Conservation (phyloP, 139 green algal species). For the Chlamydomonas schloesseri region DNA sequence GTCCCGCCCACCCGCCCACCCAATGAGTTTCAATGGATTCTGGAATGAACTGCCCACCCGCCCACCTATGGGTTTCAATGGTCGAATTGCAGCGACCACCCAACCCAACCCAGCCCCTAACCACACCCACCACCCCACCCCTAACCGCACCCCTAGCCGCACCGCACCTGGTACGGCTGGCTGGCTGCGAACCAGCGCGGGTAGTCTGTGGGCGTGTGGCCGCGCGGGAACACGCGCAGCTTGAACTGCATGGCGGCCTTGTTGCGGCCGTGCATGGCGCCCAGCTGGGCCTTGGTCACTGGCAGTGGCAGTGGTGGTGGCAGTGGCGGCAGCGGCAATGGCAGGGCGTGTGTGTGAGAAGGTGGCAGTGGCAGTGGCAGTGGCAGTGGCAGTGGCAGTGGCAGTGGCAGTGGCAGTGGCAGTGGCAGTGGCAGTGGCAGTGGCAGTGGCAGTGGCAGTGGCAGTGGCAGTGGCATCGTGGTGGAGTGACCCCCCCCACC, state of each 20-base stretch:
- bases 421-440: no score
- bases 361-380: not conserved
- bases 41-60: no score
- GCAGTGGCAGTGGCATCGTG: no score
- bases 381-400: no score
- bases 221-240: conserved; percentile 54
- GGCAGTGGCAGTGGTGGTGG: not conserved
- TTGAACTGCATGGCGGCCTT: conserved; percentile 57
- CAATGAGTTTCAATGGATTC: no score
- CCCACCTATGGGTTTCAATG: no score
- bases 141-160: not conserved
- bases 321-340: not conserved
- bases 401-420: no score
- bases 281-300: conserved; percentile 44
- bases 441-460: no score
- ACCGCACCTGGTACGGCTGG: conserved; percentile 41
- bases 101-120: not conserved
- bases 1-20: no score
- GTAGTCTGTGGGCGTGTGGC: conserved; percentile 63
- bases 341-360: not conserved
- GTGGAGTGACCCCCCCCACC: no score
- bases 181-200: conserved; percentile 19
- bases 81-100: no score
- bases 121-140: not conserved
- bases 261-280: not conserved